phyloP scores from a whole-genome alignment of 768 basidiomycete genomes.

The Mrakia frigida region DNA sequence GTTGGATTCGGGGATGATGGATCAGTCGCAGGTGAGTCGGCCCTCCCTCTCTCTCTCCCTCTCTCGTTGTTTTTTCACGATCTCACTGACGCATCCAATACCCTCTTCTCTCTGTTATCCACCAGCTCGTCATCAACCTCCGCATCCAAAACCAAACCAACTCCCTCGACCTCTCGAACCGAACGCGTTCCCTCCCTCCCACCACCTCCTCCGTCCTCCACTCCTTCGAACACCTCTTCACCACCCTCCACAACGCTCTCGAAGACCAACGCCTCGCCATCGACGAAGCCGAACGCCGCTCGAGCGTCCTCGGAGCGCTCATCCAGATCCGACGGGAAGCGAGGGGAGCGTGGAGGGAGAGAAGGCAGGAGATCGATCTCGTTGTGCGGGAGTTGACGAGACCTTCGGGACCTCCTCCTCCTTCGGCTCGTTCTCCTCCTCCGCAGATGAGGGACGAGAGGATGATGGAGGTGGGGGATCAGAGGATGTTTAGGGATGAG shows the following conservation, averaged over 20 bases:
- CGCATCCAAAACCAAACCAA: slow-evolving; percentile 17
- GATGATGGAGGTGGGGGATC: not conserved
- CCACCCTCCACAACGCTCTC: slow-evolving; percentile 29
- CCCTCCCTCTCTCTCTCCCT: not conserved
- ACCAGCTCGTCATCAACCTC: slow-evolving; percentile 25
- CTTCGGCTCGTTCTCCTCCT: not conserved
- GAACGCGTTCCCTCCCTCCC: slow-evolving; percentile 23
- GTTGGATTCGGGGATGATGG: slow-evolving; percentile 18
- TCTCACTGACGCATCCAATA: not conserved
- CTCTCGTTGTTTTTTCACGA: not conserved
- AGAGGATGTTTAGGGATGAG: not conserved
- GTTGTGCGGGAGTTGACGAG: slow-evolving; percentile 26
- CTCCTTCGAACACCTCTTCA: slow-evolving; percentile 26
- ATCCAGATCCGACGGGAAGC: slow-evolving; percentile 18
- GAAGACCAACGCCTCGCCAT: slow-evolving; percentile 27
- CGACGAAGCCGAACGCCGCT: slow-evolving; percentile 28
- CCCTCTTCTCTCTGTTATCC: not conserved
- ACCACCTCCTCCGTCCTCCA: slow-evolving; percentile 28
- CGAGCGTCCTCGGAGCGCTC: slow-evolving; percentile 25
- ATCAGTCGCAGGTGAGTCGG: slow-evolving; percentile 15
- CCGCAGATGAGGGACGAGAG: not conserved
- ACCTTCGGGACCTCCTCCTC: not conserved
- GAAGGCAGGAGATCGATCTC: slow-evolving; percentile 28
- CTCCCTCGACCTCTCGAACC: not conserved
- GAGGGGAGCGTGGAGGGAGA: slow-evolving; percentile 22